These are phyloP conservation scores for Theobroma cacao DNA, from an alignment of 345 rosid genomes.

Conservation along the genomic window DNA sequence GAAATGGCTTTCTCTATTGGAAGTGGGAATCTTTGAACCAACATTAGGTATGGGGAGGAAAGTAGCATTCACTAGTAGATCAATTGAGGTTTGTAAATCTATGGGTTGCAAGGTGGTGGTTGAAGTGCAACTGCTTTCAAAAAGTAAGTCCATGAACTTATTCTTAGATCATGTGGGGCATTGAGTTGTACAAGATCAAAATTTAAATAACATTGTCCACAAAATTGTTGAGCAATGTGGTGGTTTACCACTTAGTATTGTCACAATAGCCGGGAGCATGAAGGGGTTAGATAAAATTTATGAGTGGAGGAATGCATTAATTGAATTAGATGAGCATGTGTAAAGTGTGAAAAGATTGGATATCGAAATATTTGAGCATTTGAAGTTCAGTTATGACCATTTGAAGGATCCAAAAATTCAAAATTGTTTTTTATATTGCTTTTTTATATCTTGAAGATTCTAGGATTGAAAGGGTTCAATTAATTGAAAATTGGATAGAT, in stretches of 20 bases:
- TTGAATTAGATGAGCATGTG: neutral
- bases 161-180: slow-evolving; percentile 16
- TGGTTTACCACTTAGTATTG: neutral
- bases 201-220: neutral
- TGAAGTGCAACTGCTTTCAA: slow-evolving; percentile 14
- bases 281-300: neutral
- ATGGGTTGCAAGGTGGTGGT: slow-evolving; percentile 12
- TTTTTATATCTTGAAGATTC: neutral
- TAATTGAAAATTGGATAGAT: neutral
- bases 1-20: no score
- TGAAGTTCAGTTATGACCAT: slow-evolving; percentile 1
- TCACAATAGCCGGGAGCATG: neutral
- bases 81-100: neutral
- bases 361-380: neutral
- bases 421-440: neutral
- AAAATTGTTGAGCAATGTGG: neutral
- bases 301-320: slow-evolving; percentile 25
- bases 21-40: no score
- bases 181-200: neutral
- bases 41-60: no score
- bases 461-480: neutral
- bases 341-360: neutral
- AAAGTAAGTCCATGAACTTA: slow-evolving; percentile 15
- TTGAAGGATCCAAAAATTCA: neutral
- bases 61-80: slow-evolving; percentile 6